A percentile compares a stretch with the other conserved stretches of the same genome.
These are phyloP conservation scores for Citrullus colocynthis DNA, from an alignment of 306 rosid genomes.

Conservation along the genomic window DNA sequence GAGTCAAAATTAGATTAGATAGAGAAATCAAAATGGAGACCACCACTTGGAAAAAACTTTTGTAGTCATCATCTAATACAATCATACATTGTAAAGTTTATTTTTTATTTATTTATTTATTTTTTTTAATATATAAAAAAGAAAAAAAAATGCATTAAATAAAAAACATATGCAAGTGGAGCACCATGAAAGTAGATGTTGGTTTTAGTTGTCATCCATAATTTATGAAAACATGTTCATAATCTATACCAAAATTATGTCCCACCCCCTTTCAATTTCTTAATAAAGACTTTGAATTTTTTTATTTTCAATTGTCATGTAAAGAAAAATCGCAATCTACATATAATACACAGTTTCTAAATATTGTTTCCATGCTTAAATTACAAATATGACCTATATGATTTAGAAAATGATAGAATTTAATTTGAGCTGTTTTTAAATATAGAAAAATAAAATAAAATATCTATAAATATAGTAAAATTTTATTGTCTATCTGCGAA, in stretches of 20 bases:
- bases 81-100: background rate
- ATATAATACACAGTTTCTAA: too few relatives aligned
- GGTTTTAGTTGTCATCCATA: conserved; percentile 1
- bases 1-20: background rate
- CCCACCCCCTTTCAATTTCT: background rate
- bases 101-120: too few relatives aligned
- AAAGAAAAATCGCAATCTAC: too few relatives aligned
- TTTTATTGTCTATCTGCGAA: too few relatives aligned
- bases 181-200: background rate
- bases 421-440: too few relatives aligned
- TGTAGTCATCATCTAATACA: background rate
- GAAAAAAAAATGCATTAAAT: background rate
- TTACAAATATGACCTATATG: too few relatives aligned
- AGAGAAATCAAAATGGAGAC: background rate
- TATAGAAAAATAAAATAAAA: too few relatives aligned
- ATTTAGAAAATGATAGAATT: too few relatives aligned
- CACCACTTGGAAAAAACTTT: background rate
- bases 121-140: background rate
- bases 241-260: background rate
- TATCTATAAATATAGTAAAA: too few relatives aligned
- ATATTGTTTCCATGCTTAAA: too few relatives aligned
- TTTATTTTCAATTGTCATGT: too few relatives aligned
- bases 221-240: background rate
- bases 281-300: too few relatives aligned
- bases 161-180: background rate